These are phyloP conservation scores for Podospora tetraspora DNA, from an alignment of 495 filamentous ascomycete species.

Conservation along the genomic window DNA sequence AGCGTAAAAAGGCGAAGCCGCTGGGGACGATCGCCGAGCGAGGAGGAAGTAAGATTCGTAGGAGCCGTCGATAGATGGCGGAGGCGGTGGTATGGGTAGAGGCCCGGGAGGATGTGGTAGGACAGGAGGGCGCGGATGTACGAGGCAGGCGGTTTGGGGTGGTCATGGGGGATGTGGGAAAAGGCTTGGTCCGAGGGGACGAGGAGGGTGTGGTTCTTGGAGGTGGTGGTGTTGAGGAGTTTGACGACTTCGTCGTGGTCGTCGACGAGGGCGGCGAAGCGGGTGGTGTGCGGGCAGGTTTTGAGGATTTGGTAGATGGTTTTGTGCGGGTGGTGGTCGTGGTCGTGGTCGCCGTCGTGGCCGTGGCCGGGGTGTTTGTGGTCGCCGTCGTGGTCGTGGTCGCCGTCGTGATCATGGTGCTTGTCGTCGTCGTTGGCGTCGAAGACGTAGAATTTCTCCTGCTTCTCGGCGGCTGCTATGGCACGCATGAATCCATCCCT, in stretches of 20 bases:
- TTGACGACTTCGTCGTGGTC: conserved; percentile 63
- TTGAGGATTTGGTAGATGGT: conserved; percentile 76
- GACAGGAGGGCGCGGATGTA: conserved; percentile 57
- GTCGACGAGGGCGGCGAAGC: conserved; percentile 66
- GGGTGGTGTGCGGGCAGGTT: conserved; percentile 66
- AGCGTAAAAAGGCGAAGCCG: conserved; percentile 53
- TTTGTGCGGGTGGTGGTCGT: conserved; percentile 40
- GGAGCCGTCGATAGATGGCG: conserved; percentile 52
- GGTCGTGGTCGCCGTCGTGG: conserved; percentile 9
- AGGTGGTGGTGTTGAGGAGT: conserved; percentile 59
- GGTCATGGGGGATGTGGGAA: conserved; percentile 52
- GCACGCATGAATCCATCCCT: background rate
- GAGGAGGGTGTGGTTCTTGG: conserved; percentile 69
- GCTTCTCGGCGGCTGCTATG: conserved; percentile 1
- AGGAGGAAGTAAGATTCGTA: conserved; percentile 63
- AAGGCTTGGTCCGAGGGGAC: conserved; percentile 73
- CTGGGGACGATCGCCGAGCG: conserved; percentile 58
- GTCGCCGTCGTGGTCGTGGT: background rate
- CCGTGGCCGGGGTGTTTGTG: background rate
- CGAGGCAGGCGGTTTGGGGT: conserved; percentile 50
- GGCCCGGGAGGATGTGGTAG: conserved; percentile 65
- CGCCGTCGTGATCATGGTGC: background rate
- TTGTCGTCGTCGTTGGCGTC: conserved; percentile 17
- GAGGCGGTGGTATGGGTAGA: conserved; percentile 55
- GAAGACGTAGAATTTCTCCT: background rate